phyloP scores from a whole-genome alignment of 2,329 filamentous ascomycete species.

The Trichoderma sp. region DNA sequence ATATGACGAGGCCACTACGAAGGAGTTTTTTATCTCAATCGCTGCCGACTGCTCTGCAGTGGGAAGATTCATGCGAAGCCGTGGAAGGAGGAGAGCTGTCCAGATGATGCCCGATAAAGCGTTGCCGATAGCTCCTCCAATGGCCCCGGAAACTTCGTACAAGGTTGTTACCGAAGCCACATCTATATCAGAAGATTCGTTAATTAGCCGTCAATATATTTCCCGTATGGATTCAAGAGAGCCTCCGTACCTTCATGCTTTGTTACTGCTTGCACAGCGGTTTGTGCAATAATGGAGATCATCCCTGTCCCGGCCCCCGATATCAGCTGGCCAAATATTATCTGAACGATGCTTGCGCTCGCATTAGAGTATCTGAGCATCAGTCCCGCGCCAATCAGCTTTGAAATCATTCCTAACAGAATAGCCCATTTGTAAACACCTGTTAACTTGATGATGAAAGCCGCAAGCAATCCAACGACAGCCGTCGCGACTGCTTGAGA shows the following conservation, averaged over 20 bases:
- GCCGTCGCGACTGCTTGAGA: not conserved
- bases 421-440: not conserved
- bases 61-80: not conserved
- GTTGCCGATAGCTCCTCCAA: conserved; percentile 1
- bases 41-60: not conserved
- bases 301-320: conserved; percentile 3
- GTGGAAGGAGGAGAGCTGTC: not conserved
- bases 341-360: not conserved
- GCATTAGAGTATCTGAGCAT: not conserved
- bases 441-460: not conserved
- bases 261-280: not conserved
- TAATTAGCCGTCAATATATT: not conserved
- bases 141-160: not conserved
- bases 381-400: not conserved
- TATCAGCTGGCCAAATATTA: not conserved
- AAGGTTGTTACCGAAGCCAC: conserved; percentile 3
- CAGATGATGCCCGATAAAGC: conserved; percentile 3
- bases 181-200: not conserved
- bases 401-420: not conserved
- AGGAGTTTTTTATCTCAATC: not conserved
- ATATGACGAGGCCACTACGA: not conserved
- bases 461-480: not conserved
- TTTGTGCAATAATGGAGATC: conserved; percentile 2
- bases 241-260: not conserved
- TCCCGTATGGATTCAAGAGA: not conserved